Evolutionary conservation across 768 basidiomycete species (phyloP), one percentile per base, ranked within the genome.

Genomic region (Hygrophorus russula): DNA sequence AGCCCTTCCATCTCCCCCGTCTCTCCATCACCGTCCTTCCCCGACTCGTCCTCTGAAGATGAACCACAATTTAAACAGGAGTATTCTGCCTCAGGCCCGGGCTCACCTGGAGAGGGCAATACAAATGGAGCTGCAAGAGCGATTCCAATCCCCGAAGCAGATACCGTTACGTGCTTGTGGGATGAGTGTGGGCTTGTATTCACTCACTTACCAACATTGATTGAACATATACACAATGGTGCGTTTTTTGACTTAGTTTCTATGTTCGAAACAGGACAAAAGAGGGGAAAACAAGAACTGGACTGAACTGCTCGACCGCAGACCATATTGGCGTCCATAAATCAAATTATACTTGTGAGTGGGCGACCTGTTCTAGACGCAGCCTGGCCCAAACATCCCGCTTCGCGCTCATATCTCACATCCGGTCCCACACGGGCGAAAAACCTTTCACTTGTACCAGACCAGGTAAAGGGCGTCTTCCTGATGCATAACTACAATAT

Each of bases 401-500:
- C 18, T 94, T 92, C 51, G 88, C 91, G 4, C 74, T 97, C 37
- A 80, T 92, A 45, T 87, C 88, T 3, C 92, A 97, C 58, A 76
- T 91, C 38, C 77, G 92, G 27, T 87, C 84, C 9, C 92, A 97
- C 58, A 94, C 92, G 0, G 92, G 92, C 41, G 92, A 97, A 62
- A 91, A 91, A 54, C 92, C 91, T 0, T 96, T 91, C 56, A 79
- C 74, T 17, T 97, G 92, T 56, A 62, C 78, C 9, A 67, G 76
- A 46, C 80, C 87, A 56, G 90, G 91, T 85, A 46, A 52, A 80
- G 59, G 31, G 30, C 24, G 7, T 24, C 24, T 24, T 24, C 24
- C 24, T 24, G 24, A 24, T 7, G 7, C 24, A 24, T 24, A 24
- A 3, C 7, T 7, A 24, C 7, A 3, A 3, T 45, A 18, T 32